These are phyloP conservation scores for Phascolomyces articulosus DNA, from an alignment of 371 early-diverging fungal species.

Conservation along the genomic window DNA sequence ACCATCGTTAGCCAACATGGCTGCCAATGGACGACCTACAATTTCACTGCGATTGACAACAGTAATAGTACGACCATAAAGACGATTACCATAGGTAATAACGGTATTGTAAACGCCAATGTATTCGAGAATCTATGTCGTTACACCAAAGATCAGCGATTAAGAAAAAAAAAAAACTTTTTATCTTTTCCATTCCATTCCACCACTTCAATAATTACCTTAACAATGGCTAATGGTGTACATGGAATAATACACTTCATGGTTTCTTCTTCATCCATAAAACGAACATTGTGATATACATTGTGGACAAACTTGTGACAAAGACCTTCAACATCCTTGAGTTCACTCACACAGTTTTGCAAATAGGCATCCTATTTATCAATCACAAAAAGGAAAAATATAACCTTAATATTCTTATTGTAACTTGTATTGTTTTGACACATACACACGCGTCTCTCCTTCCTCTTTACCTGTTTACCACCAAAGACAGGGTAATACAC, in stretches of 20 bases:
- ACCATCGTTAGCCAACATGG: conserved; percentile 96
- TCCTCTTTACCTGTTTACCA: conserved; percentile 71
- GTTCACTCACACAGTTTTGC: conserved; percentile 83
- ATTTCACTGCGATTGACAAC: conserved; percentile 96
- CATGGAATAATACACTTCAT: conserved; percentile 96
- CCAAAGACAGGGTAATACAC: conserved; percentile 97
- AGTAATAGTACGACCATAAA: conserved; percentile 93
- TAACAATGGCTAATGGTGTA: conserved; percentile 94
- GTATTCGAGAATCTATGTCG: conserved; percentile 78
- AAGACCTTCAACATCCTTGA: conserved; percentile 97
- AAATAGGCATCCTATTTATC: conserved; percentile 83
- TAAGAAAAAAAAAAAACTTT: not conserved
- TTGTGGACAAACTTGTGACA: conserved; percentile 93
- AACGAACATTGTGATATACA: conserved; percentile 95
- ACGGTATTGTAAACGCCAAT: conserved; percentile 91
- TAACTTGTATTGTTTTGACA: too few species aligned
- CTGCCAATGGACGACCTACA: conserved; percentile 97
- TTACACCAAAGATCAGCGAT: not conserved
- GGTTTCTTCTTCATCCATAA: conserved; percentile 77
- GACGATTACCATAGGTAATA: conserved; percentile 91
- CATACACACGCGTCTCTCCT: too few species aligned
- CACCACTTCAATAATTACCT: conserved; percentile 59
- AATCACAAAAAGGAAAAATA: not conserved
- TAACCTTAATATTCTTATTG: too few species aligned
- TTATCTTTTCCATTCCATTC: not conserved